These are phyloP conservation scores for Ceratocystis variospora DNA, from an alignment of 2,329 filamentous ascomycete species.

Conservation along the genomic window DNA sequence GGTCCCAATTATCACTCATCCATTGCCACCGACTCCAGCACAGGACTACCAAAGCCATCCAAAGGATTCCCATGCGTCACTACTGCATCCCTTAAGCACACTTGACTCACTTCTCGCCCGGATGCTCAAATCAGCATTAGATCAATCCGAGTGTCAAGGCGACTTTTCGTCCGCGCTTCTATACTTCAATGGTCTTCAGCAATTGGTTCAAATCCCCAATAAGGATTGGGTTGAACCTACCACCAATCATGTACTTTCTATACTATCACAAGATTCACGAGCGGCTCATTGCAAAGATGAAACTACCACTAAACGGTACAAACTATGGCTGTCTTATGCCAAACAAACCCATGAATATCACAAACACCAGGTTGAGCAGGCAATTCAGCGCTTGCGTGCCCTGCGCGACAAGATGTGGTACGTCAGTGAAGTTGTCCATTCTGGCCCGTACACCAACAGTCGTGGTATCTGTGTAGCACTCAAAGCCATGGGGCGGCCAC, in stretches of 20 bases:
- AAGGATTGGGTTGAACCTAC: conserved; percentile 51
- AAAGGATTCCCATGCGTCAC: neutral
- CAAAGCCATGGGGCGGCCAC: conserved; percentile 71
- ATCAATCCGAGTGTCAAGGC: conserved; percentile 61
- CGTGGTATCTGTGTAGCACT: conserved; percentile 74
- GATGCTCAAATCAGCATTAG: conserved; percentile 64
- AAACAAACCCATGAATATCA: conserved; percentile 70
- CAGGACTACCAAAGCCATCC: too few relatives aligned
- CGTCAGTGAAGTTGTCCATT: conserved; percentile 82
- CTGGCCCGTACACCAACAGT: conserved; percentile 74
- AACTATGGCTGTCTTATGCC: conserved; percentile 70
- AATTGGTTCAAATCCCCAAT: conserved; percentile 50
- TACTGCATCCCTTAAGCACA: neutral
- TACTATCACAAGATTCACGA: conserved; percentile 58
- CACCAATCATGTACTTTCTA: conserved; percentile 56
- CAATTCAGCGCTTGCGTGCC: conserved; percentile 59
- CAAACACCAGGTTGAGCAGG: conserved; percentile 57
- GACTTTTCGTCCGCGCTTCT: conserved; percentile 75
- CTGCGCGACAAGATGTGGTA: conserved; percentile 98
- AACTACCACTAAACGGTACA: conserved; percentile 62
- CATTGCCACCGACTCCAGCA: neutral
- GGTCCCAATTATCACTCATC: conserved; percentile 37
- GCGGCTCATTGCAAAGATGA: conserved; percentile 57
- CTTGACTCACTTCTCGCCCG: conserved; percentile 43
- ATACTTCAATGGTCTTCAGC: conserved; percentile 71